These are phyloP conservation scores for Synchytrium microbalum DNA, from an alignment of 371 early-diverging fungal species.

Conservation along the genomic window DNA sequence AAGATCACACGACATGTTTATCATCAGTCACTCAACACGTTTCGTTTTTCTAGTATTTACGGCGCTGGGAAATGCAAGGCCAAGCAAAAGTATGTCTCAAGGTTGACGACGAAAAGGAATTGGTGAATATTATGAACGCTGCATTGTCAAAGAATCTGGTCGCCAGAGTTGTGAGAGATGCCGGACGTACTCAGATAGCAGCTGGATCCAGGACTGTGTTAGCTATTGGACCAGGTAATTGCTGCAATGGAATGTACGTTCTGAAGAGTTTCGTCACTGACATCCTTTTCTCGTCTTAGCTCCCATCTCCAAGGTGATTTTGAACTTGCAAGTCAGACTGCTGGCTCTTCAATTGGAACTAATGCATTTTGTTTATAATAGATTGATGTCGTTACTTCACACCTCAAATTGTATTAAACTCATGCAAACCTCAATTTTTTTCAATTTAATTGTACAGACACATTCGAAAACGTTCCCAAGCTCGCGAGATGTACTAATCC, in stretches of 20 bases:
- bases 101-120: conserved; percentile 63
- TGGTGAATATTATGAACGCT: conserved; percentile 66
- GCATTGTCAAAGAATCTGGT: conserved; percentile 66
- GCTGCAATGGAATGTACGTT: neutral
- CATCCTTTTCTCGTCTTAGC: conserved; percentile 1
- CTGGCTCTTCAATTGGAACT: conserved; percentile 16
- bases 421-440: no score
- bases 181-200: conserved; percentile 96
- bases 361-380: no score
- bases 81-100: conserved; percentile 85
- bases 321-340: conserved; percentile 20
- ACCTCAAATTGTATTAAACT: conserved; percentile 59
- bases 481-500: no score
- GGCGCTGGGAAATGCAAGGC: conserved; percentile 69
- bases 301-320: conserved; percentile 36
- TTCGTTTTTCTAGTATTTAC: neutral
- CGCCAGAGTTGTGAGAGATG: conserved; percentile 82
- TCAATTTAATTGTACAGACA: no score
- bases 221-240: conserved; percentile 86
- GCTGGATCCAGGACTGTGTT: conserved; percentile 92
- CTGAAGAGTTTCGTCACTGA: conserved; percentile 4
- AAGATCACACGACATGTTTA: neutral
- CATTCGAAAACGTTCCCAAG: no score
- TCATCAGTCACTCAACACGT: neutral
- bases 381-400: conserved; percentile 73